Base-by-base conservation (phyloP, 257 asterid species). In the Salvia miltiorrhiza region DNA sequence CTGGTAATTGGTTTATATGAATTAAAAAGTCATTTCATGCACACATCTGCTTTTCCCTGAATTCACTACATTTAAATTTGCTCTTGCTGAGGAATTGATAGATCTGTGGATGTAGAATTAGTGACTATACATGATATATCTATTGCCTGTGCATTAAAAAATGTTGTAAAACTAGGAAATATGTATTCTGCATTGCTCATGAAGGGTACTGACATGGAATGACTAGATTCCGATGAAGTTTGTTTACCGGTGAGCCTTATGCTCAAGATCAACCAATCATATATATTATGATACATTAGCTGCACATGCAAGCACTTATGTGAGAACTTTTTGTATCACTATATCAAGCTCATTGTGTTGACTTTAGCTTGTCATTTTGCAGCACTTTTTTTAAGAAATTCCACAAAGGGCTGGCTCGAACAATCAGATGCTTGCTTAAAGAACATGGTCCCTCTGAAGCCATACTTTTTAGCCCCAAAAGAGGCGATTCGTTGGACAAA, bases 331-430 rank as follows among this genome's bases (percentile, higher is more conserved):
- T 43, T 11, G 55, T 61, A 44, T 54, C 47, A 35, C 21, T 39
- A 28, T 45, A 65, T 49, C 28, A 37, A 28, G 43, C 30, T 56
- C 48, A 54, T 57, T 33, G 20, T 30, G 39, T 67, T 73, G 76
- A 73, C 78, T 69, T 67, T 53, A 48, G 23, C 66, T 71, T 63
- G 60, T 65, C 40, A 23, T 72, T 73, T 78, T 76, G 92, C 92
- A 93, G 97, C 87, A 90, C 97, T 21, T 90, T 90, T 62, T 93
- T 87, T 74, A 86, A 85, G 68, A 89, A 90, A 72, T 90, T 85
- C 84, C 98, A 93, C 76, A 78, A 75, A 78, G 83, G 81, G 63
- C 92, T 93, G 20, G 90, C 85, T 72, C 89, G 39, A 79, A 84
- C 98, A 50, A 87, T 93, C 83, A 80, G 80, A 78, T 83, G 80